Base-by-base conservation (phyloP, 768 basidiomycete species). In the Pulveroboletus sp. region DNA sequence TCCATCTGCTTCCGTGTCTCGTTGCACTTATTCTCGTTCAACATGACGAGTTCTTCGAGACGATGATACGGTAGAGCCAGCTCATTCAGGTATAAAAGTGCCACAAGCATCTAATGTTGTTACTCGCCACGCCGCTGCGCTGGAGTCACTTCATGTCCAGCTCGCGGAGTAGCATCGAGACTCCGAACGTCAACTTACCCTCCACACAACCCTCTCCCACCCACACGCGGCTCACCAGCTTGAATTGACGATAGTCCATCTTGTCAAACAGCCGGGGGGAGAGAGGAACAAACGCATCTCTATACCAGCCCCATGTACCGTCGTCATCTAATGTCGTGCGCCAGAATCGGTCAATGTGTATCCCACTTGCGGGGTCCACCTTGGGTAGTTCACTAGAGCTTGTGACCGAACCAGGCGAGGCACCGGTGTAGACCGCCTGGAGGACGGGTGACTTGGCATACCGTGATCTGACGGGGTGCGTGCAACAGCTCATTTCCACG, bases 231-330 rank as follows among this genome's bases (percentile, higher is more conserved):
- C 71, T 69, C 3, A 62, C 57, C 17, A 80, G 49, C 32, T 59
- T 60, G 57, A 80, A 80, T 39, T 64, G 58, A 15, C 74, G 65
- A 39, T 74, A 75, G 52, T 79, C 78, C 46, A 67, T 65, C 63
- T 73, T 75, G 24, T 67, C 62, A 51, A 81, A 79, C 21, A 80
- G 51, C n/a, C 61, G 52, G 7, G 73, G 67, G 7, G 78, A 77
- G 27, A 81, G 63, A 0, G 79, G 79, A 8, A 78, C 66, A 68
- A 71, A 77, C 52, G 74, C 69, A 38, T 70, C 66, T 53, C 72
- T 58, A 30, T 52, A 59, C 70, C 69, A 72, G 32, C 65, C 69
- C 46, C 59, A 63, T 9, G 47, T 51, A 21, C 62, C 57, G 15
- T 65, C 57, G 7, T 35, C 47, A 5, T 58, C 33, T 35, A 10